These are phyloP conservation scores for Prosopis cineraria DNA, from an alignment of 306 rosid genomes.

Conservation along the genomic window DNA sequence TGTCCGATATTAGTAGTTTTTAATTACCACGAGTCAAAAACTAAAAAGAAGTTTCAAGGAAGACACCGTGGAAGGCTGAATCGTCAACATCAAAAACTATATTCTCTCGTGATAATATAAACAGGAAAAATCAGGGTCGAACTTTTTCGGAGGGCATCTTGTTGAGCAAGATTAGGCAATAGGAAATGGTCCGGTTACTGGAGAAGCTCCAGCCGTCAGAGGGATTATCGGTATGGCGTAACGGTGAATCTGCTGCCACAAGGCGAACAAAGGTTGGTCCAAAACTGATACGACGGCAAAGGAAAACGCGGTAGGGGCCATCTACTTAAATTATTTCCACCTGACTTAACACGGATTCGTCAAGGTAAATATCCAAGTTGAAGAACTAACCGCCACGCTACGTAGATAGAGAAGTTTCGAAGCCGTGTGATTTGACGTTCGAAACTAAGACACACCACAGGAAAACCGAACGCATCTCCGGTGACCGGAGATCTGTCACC, in stretches of 20 bases:
- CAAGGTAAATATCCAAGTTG: conserved; percentile 22
- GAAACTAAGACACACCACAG: neutral
- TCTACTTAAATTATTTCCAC: conserved; percentile 11
- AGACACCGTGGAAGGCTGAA: neutral
- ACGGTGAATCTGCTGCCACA: conserved; percentile 16
- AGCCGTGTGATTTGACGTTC: conserved; percentile 7
- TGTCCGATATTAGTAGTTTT: neutral
- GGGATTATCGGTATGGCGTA: conserved; percentile 15
- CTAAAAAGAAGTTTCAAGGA: neutral
- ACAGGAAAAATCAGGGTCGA: neutral
- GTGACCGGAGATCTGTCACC: conserved; percentile 1
- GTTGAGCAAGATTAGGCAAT: neutral
- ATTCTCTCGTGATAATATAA: neutral
- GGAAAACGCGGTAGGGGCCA: conserved; percentile 32
- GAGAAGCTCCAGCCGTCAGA: neutral
- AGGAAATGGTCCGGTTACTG: conserved; percentile 28
- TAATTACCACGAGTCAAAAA: neutral
- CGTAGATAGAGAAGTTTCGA: neutral
- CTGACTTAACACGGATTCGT: conserved; percentile 5
- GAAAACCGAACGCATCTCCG: conserved; percentile 8
- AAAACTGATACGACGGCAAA: conserved; percentile 6
- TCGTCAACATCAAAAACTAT: neutral
- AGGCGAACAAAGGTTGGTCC: conserved; percentile 25
- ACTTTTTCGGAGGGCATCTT: conserved; percentile 28
- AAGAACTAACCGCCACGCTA: conserved; percentile 30